Conservation (phyloP, 805 yeast genomes). For the Brettanomyces nanus region DNA sequence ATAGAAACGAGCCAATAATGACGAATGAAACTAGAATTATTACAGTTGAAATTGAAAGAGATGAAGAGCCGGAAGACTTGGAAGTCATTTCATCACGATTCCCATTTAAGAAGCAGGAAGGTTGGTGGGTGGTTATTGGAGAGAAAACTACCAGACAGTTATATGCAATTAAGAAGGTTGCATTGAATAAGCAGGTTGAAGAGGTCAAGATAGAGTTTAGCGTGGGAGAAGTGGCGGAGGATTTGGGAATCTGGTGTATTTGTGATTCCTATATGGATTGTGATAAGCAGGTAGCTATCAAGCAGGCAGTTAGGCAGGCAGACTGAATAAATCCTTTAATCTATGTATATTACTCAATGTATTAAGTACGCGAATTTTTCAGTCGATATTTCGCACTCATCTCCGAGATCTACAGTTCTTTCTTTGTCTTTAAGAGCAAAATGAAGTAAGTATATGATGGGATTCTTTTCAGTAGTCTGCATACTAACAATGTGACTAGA, state of each 20-base stretch:
- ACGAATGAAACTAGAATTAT: constrained; percentile 41
- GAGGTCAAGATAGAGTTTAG: constrained; percentile 45
- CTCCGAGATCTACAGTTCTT: no score
- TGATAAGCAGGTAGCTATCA: constrained; percentile 59
- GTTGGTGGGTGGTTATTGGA: constrained; percentile 89
- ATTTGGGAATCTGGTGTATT: constrained; percentile 71
- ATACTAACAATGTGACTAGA: constrained; percentile 29
- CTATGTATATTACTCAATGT: no score
- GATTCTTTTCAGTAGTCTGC: background rate
- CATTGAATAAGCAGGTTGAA: constrained; percentile 45
- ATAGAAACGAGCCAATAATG: constrained; percentile 30
- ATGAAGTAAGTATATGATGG: constrained; percentile 1
- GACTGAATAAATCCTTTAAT: no score
- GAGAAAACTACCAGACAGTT: constrained; percentile 50
- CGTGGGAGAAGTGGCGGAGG: constrained; percentile 50
- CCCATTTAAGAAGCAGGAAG: constrained; percentile 55
- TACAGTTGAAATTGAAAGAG: constrained; percentile 47
- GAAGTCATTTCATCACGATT: constrained; percentile 50
- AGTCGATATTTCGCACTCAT: no score
- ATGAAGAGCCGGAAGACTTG: constrained; percentile 67
- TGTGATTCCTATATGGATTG: constrained; percentile 92
- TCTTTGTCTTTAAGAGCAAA: background rate
- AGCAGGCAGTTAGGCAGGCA: background rate
- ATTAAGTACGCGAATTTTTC: no score
- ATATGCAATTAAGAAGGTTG: constrained; percentile 63